Conservation (phyloP, 1,284 basidiomycete genomes). For the Megacollybia platyphylla region DNA sequence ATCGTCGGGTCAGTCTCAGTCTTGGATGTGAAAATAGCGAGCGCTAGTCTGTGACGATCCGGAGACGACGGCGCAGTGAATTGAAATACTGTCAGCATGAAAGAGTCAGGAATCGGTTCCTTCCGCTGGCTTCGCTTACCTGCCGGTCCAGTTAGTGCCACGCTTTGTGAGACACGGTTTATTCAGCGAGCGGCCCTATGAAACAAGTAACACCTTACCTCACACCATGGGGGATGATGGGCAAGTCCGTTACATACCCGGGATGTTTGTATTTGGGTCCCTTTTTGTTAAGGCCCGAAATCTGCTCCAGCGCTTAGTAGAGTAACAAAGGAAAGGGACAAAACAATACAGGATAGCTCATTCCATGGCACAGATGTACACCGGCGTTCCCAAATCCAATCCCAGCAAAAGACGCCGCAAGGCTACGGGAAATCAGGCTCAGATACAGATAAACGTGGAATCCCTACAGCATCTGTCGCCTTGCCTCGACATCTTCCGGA, state of each 20-base stretch:
- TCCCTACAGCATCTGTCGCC: conserved; percentile 81
- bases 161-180: background rate
- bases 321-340: conserved; percentile 1
- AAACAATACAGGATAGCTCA: conserved; percentile 62
- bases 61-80: conserved; percentile 90
- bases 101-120: conserved; percentile 37
- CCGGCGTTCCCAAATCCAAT: conserved; percentile 96
- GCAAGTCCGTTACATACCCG: conserved; percentile 69
- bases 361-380: conserved; percentile 83
- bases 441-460: background rate
- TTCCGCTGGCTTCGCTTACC: background rate
- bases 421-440: conserved; percentile 22
- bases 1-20: conserved; percentile 58
- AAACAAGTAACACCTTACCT: conserved; percentile 26
- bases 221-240: conserved; percentile 89
- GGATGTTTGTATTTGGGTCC: conserved; percentile 83
- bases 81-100: conserved; percentile 61
- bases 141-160: background rate
- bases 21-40: conserved; percentile 72
- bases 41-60: conserved; percentile 79
- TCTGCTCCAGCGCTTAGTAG: conserved; percentile 29
- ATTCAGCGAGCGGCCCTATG: conserved; percentile 1
- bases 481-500: conserved; percentile 70
- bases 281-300: conserved; percentile 91
- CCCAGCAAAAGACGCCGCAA: conserved; percentile 86